These are phyloP conservation scores for Camellia sinensis DNA, from an alignment of 148 eudicot species.

Conservation along the genomic window DNA sequence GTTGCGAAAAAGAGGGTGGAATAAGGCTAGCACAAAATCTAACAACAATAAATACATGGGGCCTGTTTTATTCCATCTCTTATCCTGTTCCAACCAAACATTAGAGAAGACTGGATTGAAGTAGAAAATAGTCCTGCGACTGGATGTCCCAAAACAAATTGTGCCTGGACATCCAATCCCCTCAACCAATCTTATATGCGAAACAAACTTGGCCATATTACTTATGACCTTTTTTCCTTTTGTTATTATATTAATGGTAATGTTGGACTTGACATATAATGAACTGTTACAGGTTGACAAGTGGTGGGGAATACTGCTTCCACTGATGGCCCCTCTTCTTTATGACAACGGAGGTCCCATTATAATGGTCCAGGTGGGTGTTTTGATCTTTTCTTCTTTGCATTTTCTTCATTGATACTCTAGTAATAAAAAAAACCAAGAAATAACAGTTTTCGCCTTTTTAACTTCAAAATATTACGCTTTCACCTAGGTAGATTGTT, in stretches of 20 bases:
- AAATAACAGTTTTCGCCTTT: constrained; percentile 6
- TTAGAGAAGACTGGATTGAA: background rate
- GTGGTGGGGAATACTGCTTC: constrained; percentile 86
- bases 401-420: constrained; percentile 3
- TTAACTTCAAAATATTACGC: background rate
- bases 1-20: background rate
- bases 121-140: constrained; percentile 7
- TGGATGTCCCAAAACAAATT: background rate
- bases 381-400: background rate
- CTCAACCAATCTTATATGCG: background rate
- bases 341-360: constrained; percentile 88
- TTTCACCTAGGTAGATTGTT: background rate
- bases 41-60: background rate
- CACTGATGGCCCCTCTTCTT: constrained; percentile 69
- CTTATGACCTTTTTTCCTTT: constrained; percentile 5
- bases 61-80: background rate
- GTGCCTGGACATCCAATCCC: background rate
- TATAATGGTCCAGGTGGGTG: constrained; percentile 84
- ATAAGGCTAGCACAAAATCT: background rate
- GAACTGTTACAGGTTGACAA: constrained; percentile 56
- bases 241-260: background rate
- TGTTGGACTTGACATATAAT: background rate
- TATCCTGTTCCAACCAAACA: background rate
- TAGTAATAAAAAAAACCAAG: background rate
- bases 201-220: background rate